Evolutionary conservation across 176 grass and related monocot species (phyloP).

Genomic region (Bonia amplexicaulis): DNA sequence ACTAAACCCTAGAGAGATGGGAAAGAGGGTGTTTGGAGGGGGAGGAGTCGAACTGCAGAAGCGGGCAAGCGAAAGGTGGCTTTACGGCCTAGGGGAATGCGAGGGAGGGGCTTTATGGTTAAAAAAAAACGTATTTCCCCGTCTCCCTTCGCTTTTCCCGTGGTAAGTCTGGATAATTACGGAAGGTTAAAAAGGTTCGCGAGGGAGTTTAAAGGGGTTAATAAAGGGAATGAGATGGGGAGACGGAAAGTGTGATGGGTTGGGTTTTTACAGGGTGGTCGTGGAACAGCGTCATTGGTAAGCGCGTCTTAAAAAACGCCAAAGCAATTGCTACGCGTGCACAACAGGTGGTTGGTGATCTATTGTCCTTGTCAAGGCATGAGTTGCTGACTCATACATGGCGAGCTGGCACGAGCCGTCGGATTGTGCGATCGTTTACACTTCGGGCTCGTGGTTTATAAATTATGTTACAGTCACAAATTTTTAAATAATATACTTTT

Average conservation of each 20-base stretch:
- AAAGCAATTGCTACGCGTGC: not conserved
- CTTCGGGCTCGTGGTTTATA: too few relatives aligned
- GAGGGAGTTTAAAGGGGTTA: not conserved
- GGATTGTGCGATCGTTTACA: too few relatives aligned
- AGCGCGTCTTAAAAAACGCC: too few relatives aligned
- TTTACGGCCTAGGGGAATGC: too few relatives aligned
- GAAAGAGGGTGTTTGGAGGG: constrained; percentile 21
- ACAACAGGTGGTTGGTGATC: not conserved
- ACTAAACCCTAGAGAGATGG: constrained; percentile 60
- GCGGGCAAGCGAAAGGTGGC: not conserved
- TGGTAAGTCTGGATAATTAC: not conserved
- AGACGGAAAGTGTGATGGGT: not conserved
- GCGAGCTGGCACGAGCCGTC: not conserved
- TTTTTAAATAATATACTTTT: too few relatives aligned
- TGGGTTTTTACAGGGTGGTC: too few relatives aligned
- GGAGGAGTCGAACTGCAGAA: not conserved
- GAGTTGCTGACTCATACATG: not conserved
- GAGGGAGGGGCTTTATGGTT: not conserved
- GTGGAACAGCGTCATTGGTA: too few relatives aligned
- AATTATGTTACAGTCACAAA: too few relatives aligned
- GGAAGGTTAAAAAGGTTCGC: not conserved
- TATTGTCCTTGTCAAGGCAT: not conserved
- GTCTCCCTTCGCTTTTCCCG: too few relatives aligned
- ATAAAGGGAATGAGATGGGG: too few relatives aligned
- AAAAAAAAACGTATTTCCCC: too few relatives aligned